Evolutionary conservation across 495 filamentous ascomycete species (phyloP), one percentile per base, ranked within the genome.

Genomic region (Xylaria grammica): DNA sequence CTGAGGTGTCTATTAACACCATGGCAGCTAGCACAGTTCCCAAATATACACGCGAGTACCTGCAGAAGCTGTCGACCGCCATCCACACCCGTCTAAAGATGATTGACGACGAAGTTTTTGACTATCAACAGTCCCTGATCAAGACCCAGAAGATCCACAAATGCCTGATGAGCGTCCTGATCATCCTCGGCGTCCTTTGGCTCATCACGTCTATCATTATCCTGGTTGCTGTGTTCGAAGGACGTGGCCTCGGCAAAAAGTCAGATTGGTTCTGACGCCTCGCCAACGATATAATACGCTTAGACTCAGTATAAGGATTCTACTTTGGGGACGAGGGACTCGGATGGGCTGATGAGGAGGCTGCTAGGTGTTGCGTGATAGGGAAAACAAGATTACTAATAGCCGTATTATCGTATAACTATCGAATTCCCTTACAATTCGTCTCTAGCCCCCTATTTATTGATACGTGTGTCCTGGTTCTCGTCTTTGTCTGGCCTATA

Each of bases 11-110:
- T 24, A 17, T 10, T 30, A 15, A 57, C 54, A 19, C 26, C 9
- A 53, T 6, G 24, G n/a, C 15, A 62, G 60, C 27, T 22, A n/a
- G 46, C 13, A 1, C 24, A 17, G 38, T 62, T 4, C 60, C 60
- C 19, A n/a, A 30, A 1, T 62, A 62, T 20, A 62, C 60, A 38
- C 60, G 60, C n/a, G 60, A 62, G 27, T 42, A 62, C 50, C 50
- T 62, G 13, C n/a, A 20, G 4, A 15, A 19, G 19, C 38, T 62
- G n/a, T 26, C 50, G 5, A 13, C 4, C 15, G 36, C 5, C 49
- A 4, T 62, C 20, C 19, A 46, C 5, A 3, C 27, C 38, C 60
- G 38, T 15, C n/a, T 62, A 13, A 22, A 17, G 9, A n/a, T 0
- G 20, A 32, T 45, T 26, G 50, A 54, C 10, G 27, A 55, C 2